Evolutionary conservation across 495 filamentous ascomycete genomes (phyloP), one percentile per base, ranked within the genome.

Genomic region (Penicillium bialowiezense): DNA sequence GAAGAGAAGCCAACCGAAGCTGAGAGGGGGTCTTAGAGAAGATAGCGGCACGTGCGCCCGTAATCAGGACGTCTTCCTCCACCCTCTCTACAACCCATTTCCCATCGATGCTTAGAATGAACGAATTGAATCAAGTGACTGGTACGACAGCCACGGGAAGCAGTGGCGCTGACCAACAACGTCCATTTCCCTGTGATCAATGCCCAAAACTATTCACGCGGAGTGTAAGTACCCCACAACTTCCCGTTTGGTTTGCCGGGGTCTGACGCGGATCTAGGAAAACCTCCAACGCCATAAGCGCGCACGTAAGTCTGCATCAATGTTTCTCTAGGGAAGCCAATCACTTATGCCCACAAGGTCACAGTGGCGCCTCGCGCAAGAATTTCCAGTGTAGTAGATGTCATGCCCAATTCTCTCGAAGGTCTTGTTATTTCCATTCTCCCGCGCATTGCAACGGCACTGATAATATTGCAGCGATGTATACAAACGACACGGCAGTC

Each of bases 211-310:
- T 36, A 15, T 51, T 51, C 28, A 51, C 48, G 17, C 38, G 48
- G 31, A 51, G 48, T 51, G 48, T 34, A 43, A 51, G 48, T 33
- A 42, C 48, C 39, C 32, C 21, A 26, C 3, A 43, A 8, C 21
- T 37, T 13, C 32, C 15, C 13, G 32, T 50, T 21, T 44, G 20
- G 28, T 37, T 20, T 34, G 21, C 20, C n/a, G 14, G 17, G 48
- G 15, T 43, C 31, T 41, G n/a, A 46, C 33, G 20, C 33, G 23
- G 4, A 28, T 37, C 31, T 44, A 52, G 49, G 49, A 52, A 24
- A 52, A 52, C 23, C 41, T 52, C n/a, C 41, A 52, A 26, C 41
- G 49, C 28, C 49, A 52, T 46, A 52, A 52, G 36, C 49, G 49
- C 15, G 36, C 49, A 38, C 40, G 49, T 45, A 44, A 52, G 49